Evolutionary conservation across 169 alveolate genomes (phyloP).

Genomic region (Prorocentrum cordatum): DNA sequence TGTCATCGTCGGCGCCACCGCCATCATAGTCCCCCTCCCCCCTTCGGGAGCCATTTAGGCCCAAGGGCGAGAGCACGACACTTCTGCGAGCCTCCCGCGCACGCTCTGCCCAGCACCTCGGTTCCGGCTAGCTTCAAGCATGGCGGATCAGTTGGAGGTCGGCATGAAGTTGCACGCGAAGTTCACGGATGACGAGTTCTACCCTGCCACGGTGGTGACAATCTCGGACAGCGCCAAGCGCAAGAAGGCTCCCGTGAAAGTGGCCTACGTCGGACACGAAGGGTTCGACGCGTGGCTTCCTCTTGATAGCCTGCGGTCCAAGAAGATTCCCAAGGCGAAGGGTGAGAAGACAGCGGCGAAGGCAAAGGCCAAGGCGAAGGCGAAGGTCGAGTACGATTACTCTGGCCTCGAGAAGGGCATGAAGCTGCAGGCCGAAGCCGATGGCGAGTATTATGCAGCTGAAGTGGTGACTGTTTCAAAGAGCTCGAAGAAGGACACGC

Average conservation of each 20-base stretch:
- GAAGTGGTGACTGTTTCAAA: background rate
- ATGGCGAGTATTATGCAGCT: conserved; percentile 56
- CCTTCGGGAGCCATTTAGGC: too few relatives aligned
- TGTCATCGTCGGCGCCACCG: too few relatives aligned
- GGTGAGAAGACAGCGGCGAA: background rate
- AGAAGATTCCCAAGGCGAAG: background rate
- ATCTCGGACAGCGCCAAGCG: background rate
- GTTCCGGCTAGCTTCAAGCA: background rate
- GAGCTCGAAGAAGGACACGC: conserved; percentile 13
- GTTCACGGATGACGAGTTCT: conserved; percentile 9
- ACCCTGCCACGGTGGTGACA: background rate
- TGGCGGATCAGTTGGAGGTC: conserved; percentile 16
- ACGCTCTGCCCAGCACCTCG: too few relatives aligned
- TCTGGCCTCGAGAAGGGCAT: conserved; percentile 1
- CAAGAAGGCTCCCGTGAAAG: conserved; percentile 21
- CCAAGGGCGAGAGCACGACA: too few relatives aligned
- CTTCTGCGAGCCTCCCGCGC: too few relatives aligned
- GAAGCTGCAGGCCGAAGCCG: conserved; percentile 44
- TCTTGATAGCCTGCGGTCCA: too few relatives aligned
- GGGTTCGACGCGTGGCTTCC: too few relatives aligned
- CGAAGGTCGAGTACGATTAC: background rate
- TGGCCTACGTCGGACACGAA: too few relatives aligned
- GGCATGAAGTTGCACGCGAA: conserved; percentile 57
- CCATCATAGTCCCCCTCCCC: too few relatives aligned
- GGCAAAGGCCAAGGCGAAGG: conserved; percentile 25